Evolutionary conservation across 2,329 filamentous ascomycete species (phyloP).

Genomic region (Fusarium chlamydosporum): DNA sequence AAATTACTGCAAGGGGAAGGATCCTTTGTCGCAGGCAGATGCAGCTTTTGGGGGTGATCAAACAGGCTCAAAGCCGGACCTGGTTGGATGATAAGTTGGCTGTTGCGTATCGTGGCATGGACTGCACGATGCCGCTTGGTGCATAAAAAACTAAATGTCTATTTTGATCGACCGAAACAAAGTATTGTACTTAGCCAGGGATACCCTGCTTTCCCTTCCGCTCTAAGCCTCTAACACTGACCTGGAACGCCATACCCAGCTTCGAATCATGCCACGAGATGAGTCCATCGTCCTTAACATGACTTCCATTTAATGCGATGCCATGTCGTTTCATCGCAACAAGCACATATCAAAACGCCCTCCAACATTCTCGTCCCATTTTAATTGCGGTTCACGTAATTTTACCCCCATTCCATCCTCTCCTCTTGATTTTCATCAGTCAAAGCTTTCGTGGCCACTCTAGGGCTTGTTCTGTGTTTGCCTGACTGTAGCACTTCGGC

Average conservation of each 20-base stretch:
- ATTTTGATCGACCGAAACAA: slow-evolving; percentile 32
- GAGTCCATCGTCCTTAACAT: slow-evolving; percentile 14
- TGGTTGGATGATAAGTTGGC: slow-evolving; percentile 9
- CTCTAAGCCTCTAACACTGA: slow-evolving; percentile 15
- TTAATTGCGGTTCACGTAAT: slow-evolving; percentile 21
- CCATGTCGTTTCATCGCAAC: slow-evolving; percentile 26
- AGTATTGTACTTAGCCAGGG: slow-evolving; percentile 1
- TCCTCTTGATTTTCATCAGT: slow-evolving; percentile 42
- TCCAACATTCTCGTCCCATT: background rate
- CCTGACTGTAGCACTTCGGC: slow-evolving; percentile 83
- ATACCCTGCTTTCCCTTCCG: slow-evolving; percentile 22
- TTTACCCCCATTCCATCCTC: slow-evolving; percentile 14
- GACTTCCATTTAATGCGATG: slow-evolving; percentile 17
- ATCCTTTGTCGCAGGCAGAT: slow-evolving; percentile 33
- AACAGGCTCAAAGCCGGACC: slow-evolving; percentile 30
- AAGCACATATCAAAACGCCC: slow-evolving; percentile 5
- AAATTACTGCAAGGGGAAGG: slow-evolving; percentile 20
- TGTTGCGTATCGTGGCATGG: slow-evolving; percentile 15
- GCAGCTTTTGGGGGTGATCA: slow-evolving; percentile 31
- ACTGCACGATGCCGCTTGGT: slow-evolving; percentile 8
- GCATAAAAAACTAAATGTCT: slow-evolving; percentile 33
- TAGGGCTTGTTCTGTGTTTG: slow-evolving; percentile 58
- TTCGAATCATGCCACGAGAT: slow-evolving; percentile 33
- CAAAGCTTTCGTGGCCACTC: slow-evolving; percentile 52
- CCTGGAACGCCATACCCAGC: slow-evolving; percentile 45